phyloP scores from a whole-genome alignment of 2,329 filamentous ascomycete species.

The Hypoxylon sp. region DNA sequence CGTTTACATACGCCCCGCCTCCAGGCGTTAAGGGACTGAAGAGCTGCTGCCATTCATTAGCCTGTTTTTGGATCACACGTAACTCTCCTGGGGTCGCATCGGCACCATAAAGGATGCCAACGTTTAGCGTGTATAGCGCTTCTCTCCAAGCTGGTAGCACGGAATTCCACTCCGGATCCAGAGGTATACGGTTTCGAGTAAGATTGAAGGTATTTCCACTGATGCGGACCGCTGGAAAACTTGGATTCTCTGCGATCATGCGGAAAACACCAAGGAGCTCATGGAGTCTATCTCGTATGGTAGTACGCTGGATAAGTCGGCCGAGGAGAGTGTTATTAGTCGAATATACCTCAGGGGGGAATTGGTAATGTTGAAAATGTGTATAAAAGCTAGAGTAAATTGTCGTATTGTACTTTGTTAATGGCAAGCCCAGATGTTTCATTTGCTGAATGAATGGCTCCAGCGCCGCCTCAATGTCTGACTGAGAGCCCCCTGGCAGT shows the following conservation, averaged over 20 bases:
- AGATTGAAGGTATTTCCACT: constrained; percentile 6
- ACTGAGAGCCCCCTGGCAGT: not conserved
- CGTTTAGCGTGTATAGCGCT: constrained; percentile 26
- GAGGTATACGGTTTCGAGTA: not conserved
- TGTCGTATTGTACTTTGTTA: not conserved
- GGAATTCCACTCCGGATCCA: constrained; percentile 38
- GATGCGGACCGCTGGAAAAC: not conserved
- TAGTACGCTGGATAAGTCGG: too few species aligned
- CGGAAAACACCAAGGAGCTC: not conserved
- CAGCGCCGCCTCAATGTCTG: not conserved
- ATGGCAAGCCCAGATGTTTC: not conserved
- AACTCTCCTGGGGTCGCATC: not conserved
- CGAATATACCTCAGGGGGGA: not conserved
- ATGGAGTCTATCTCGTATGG: not conserved
- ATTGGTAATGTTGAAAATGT: not conserved
- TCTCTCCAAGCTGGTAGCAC: constrained; percentile 49
- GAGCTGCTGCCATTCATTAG: constrained; percentile 11
- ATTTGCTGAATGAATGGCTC: not conserved
- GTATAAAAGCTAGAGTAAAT: not conserved
- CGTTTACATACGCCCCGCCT: constrained; percentile 49
- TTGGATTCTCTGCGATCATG: not conserved
- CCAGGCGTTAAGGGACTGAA: constrained; percentile 30
- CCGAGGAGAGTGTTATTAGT: constrained; percentile 1
- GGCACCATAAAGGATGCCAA: not conserved
- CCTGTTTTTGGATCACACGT: not conserved